Percentiles rank a stretch among this genome's conserved stretches.
These are phyloP conservation scores for Phytophthora sp. DNA, from an alignment of 352 stramenopile species.

Conservation along the genomic window DNA sequence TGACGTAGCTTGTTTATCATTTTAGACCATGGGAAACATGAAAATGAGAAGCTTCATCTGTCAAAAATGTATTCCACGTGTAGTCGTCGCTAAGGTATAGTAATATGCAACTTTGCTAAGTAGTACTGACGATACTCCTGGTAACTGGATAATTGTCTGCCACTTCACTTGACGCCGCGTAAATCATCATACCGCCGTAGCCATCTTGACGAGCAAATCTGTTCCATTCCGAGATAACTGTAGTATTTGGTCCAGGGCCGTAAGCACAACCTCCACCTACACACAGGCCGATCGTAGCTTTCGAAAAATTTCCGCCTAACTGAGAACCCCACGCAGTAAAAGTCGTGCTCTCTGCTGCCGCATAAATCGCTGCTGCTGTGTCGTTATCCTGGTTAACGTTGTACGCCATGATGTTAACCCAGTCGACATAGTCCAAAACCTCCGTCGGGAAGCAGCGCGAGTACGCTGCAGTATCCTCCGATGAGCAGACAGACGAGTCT, in stretches of 20 bases:
- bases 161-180: conserved; percentile 64
- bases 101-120: no score
- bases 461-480: conserved; percentile 42
- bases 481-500: conserved; percentile 62
- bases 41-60: no score
- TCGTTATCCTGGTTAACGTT: conserved; percentile 62
- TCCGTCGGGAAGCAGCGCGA: conserved; percentile 64
- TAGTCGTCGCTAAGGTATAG: no score
- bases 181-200: conserved; percentile 80
- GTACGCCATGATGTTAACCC: conserved; percentile 89
- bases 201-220: conserved; percentile 38
- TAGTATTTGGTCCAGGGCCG: conserved; percentile 61
- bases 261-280: conserved; percentile 58
- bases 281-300: conserved; percentile 68
- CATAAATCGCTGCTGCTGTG: conserved; percentile 57
- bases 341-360: conserved; percentile 52
- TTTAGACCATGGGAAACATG: no score
- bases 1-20: no score
- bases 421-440: conserved; percentile 66
- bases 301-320: conserved; percentile 50
- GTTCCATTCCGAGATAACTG: conserved; percentile 61
- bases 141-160: conserved; percentile 56
- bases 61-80: no score
- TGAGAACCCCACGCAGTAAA: conserved; percentile 61
- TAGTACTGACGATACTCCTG: conserved; percentile 44